phyloP scores from a whole-genome alignment of 371 early-diverging fungal species.

The Mortierella sp. region DNA sequence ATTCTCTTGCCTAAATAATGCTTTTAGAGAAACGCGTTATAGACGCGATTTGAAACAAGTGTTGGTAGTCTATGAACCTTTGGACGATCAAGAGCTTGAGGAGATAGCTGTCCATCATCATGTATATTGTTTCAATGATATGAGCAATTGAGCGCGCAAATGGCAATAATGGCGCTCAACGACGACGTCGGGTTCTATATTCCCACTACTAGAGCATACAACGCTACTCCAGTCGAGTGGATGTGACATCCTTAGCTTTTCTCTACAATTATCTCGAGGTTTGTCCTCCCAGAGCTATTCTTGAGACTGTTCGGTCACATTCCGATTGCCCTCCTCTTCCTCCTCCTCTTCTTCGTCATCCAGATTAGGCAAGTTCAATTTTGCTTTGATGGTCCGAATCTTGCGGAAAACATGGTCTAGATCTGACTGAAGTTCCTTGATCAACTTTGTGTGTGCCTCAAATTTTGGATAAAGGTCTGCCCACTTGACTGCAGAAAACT shows the following conservation, averaged over 20 bases:
- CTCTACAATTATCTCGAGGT: background rate
- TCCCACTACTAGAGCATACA: no score
- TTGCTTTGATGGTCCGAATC: constrained; percentile 43
- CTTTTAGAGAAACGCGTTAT: no score
- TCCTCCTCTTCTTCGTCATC: constrained; percentile 24
- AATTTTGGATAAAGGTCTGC: constrained; percentile 46
- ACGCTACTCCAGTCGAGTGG: no score
- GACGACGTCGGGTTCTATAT: background rate
- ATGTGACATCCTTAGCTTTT: no score
- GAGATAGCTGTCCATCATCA: no score
- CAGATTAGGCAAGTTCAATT: constrained; percentile 36
- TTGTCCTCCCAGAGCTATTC: background rate
- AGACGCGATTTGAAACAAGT: no score
- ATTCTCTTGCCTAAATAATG: no score
- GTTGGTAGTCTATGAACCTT: no score
- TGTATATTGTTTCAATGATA: no score
- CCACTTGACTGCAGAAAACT: constrained; percentile 54
- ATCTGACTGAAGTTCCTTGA: constrained; percentile 43
- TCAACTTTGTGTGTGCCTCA: constrained; percentile 46
- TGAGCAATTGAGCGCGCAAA: no score
- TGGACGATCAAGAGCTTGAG: no score
- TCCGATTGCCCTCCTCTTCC: background rate
- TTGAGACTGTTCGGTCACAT: background rate
- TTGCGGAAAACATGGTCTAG: constrained; percentile 52
- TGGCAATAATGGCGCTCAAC: no score